Evolutionary conservation across 805 yeast species (phyloP).

Genomic region (Sugiyamaella lignohabitans): DNA sequence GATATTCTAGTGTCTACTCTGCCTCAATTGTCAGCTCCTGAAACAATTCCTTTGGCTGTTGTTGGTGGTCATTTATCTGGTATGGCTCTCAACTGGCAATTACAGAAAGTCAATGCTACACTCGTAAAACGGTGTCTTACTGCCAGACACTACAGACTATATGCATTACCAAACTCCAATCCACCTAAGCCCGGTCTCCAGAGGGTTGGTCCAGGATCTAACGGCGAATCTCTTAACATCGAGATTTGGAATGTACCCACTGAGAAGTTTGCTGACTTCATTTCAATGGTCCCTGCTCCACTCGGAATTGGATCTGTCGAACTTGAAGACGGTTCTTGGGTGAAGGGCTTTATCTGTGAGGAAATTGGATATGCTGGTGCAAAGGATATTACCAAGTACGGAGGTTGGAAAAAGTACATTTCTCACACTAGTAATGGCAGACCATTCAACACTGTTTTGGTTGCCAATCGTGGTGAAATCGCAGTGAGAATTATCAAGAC

Average conservation of each 20-base stretch:
- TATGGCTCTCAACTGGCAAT: constrained; percentile 89
- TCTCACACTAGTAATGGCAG: constrained; percentile 33
- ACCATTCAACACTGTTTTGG: constrained; percentile 79
- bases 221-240: constrained; percentile 58
- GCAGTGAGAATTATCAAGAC: constrained; percentile 93
- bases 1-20: constrained; percentile 37
- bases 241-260: constrained; percentile 82
- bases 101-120: constrained; percentile 73
- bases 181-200: constrained; percentile 94
- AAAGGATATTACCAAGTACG: constrained; percentile 72
- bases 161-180: constrained; percentile 65
- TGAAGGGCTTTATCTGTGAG: constrained; percentile 92
- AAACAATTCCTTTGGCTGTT: constrained; percentile 68
- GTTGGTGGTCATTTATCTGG: constrained; percentile 95
- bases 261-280: constrained; percentile 73
- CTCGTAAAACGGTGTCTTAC: constrained; percentile 63
- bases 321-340: constrained; percentile 71
- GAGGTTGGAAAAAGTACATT: constrained; percentile 76
- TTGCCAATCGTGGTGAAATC: constrained; percentile 96
- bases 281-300: constrained; percentile 87
- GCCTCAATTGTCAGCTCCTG: constrained; percentile 38
- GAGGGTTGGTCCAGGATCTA: constrained; percentile 43
- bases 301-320: constrained; percentile 93
- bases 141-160: constrained; percentile 62
- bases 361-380: constrained; percentile 74